Base-by-base conservation (phyloP, 208 protist species). In the Leishmania gerbilli region DNA sequence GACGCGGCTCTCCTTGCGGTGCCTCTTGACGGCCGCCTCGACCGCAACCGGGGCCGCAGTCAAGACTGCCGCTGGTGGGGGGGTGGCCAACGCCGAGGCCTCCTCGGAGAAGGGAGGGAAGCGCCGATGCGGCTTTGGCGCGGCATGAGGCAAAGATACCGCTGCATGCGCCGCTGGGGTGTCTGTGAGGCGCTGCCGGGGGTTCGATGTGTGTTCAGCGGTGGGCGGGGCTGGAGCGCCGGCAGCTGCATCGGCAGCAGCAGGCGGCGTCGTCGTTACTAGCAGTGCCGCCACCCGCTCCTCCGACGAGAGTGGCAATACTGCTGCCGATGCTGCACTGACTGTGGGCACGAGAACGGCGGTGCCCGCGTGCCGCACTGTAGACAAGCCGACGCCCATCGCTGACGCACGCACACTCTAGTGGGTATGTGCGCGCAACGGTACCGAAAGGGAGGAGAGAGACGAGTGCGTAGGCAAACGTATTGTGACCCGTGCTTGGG, bases 131-230 rank as follows among this genome's bases (percentile, higher is more conserved):
- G 51, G 34, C 71, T 42, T 37, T 17, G 40, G 68, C 68, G 68
- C 40, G 8, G 68, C 40, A 31, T 15, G 40, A 19, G 40, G 40
- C 62, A 40, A 1, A 68, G 27, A 31, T 21, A 8, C 31, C 62
- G 27, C 31, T 37, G 62, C 31, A 68, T 24, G 68, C 27, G 68
- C 53, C 53, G 15, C 45, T 40, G 56, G 51, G 4, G 76, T 51
- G n/a, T 81, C 77, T 5, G 27, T 67, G 42, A 85, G 72, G n/a
- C 60, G 77, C 77, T 81, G 77, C 27, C 82, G 82, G 19, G 82
- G 82, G 65, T 85, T 85, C 5, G 74, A 68, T 3, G 82, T 85
- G 40, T 74, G 40, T 64, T n/a, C 51, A 11, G 71, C 65, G 19
- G 78, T 56, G n/a, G 82, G 82, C 11, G 82, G 82, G 6, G 80